A percentile compares a stretch with the other conserved stretches of the same genome.
Evolutionary conservation across 345 rosid species (phyloP).

Genomic region (Citrus inodora): DNA sequence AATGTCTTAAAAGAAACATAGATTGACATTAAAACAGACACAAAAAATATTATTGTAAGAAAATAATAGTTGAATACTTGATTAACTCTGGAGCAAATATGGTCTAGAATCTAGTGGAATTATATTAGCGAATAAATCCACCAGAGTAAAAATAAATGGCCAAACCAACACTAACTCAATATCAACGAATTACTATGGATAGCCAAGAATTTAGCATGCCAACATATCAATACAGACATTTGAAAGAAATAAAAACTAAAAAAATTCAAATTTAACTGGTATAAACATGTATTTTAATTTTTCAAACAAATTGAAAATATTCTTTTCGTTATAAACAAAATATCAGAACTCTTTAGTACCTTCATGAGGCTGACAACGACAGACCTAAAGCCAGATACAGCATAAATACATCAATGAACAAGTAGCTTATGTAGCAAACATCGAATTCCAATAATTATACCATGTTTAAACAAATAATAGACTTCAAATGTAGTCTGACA

Average conservation of each 20-base stretch:
- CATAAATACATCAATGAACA: background rate
- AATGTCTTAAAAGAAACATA: constrained; percentile 9
- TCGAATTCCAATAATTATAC: background rate
- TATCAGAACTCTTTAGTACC: background rate
- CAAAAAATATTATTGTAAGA: background rate
- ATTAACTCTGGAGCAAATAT: background rate
- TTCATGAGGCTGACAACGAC: background rate
- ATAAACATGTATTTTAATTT: background rate
- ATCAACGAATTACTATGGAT: background rate
- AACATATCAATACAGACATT: background rate
- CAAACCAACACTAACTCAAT: background rate
- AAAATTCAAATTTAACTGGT: background rate
- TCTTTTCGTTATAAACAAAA: background rate
- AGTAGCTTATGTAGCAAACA: background rate
- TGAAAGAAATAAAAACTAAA: background rate
- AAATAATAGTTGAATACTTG: background rate
- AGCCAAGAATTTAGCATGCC: background rate
- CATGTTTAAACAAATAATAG: background rate
- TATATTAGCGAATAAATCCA: background rate
- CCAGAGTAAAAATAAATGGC: background rate
- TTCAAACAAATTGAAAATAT: background rate
- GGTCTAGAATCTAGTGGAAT: background rate
- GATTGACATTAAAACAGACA: constrained; percentile 7
- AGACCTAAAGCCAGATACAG: background rate
- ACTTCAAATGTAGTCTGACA: background rate